Evolutionary conservation across 805 yeast species (phyloP), one percentile per base, ranked within the genome.

Genomic region (Hanseniaspora occidentalis): DNA sequence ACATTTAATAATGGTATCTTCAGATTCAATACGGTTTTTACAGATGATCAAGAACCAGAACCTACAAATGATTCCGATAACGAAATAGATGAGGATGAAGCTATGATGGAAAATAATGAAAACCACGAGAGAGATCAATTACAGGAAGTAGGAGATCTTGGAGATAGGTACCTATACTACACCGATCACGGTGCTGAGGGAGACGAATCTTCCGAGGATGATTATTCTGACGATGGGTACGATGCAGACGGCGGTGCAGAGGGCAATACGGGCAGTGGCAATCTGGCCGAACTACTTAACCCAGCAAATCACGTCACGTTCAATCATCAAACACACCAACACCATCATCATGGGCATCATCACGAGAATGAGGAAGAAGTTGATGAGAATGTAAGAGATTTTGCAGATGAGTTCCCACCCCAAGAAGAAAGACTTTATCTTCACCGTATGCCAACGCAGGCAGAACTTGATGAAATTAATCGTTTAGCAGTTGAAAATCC

Each of bases 171-270:
- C 5, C 36, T 34, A 4, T 21, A 18, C 10, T 31, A 22, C 14
- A 26, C 37, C 14, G 17, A 36, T 6, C 23, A 43, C 37, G 40
- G 42, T 36, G 48, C 43, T 10, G 46, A 42, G 40, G 40, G 42
- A 37, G 48, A 43, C 8, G 46, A 42, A 41, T 37, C 47, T 26
- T 50, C 46, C 2, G 49, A 35, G 7, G 50, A 46, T 14, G 41
- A 27, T 29, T 18, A 36, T 27, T 22, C 43, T 20, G 52, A 45
- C 9, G 46, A 46, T 23, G 49, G 48, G 17, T 47, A 49, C 16
- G 50, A 49, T 38, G 51, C 45, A 34, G 53, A 47, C 25, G 48
- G 43, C 33, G 43, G 46, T 11, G 50, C 40, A 16, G 51, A 49
- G 6, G 40, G 23, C 11, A 36, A 38, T 7, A n/a, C 16, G 16